These are phyloP conservation scores for Protomyces gravidus DNA, from an alignment of 1,139 yeast species.

Conservation along the genomic window DNA sequence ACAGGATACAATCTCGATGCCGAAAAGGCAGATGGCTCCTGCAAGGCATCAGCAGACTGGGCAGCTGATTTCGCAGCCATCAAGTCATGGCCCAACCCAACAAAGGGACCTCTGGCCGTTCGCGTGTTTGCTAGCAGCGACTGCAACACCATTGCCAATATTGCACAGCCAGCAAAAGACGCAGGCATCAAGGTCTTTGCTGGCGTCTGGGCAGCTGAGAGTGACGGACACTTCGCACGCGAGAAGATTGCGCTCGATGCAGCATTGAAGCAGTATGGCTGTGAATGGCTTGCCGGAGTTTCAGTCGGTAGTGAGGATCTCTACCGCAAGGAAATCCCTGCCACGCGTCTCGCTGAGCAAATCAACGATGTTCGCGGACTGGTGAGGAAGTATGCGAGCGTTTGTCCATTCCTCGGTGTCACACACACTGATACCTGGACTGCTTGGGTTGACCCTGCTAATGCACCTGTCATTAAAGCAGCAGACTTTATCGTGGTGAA, in stretches of 20 bases:
- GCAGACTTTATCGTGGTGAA: constrained; percentile 84
- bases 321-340: constrained; percentile 77
- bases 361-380: constrained; percentile 28
- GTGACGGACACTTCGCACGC: constrained; percentile 58
- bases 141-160: constrained; percentile 73
- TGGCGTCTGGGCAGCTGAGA: constrained; percentile 90
- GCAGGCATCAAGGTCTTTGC: constrained; percentile 69
- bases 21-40: constrained; percentile 56
- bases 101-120: constrained; percentile 52
- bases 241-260: constrained; percentile 64
- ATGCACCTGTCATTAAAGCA: constrained; percentile 65
- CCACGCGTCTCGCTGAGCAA: constrained; percentile 38
- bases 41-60: constrained; percentile 68
- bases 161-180: constrained; percentile 70
- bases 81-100: constrained; percentile 49
- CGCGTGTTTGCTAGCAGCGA: constrained; percentile 84
- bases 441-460: constrained; percentile 71
- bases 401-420: constrained; percentile 6
- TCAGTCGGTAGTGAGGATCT: constrained; percentile 90
- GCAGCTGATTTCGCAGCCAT: constrained; percentile 57
- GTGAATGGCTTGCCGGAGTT: constrained; percentile 63
- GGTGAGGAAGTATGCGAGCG: constrained; percentile 17
- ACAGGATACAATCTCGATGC: constrained; percentile 41
- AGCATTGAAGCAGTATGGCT: constrained; percentile 69
- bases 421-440: constrained; percentile 84